phyloP scores from a whole-genome alignment of 2,329 filamentous ascomycete species.

The Diplodia corticola region DNA sequence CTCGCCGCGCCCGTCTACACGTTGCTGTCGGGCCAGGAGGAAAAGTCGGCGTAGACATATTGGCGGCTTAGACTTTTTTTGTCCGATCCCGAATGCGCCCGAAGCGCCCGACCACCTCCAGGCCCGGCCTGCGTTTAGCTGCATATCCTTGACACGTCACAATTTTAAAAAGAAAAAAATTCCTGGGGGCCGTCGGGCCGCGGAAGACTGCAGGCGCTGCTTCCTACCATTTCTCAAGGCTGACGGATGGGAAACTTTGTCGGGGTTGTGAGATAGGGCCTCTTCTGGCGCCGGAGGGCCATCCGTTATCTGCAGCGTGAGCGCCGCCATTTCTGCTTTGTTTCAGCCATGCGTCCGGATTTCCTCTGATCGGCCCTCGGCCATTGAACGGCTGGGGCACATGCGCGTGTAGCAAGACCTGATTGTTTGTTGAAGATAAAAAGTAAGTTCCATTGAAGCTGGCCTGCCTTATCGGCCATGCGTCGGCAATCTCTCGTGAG shows the following conservation, averaged over 20 bases:
- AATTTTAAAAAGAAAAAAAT: constrained; percentile 1
- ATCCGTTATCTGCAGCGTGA: constrained; percentile 6
- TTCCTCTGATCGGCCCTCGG: neutral
- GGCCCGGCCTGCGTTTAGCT: constrained; percentile 18
- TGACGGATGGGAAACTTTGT: constrained; percentile 22
- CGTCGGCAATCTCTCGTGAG: neutral
- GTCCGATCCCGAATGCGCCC: constrained; percentile 21
- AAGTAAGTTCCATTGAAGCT: neutral
- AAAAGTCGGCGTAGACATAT: constrained; percentile 28
- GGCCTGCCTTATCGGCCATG: constrained; percentile 1
- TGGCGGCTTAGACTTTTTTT: constrained; percentile 4
- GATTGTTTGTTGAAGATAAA: neutral
- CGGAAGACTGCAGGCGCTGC: constrained; percentile 3
- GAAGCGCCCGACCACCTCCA: constrained; percentile 18
- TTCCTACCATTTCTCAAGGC: constrained; percentile 14
- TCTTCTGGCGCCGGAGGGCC: constrained; percentile 14
- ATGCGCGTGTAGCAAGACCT: neutral
- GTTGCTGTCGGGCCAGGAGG: constrained; percentile 67
- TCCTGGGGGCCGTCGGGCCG: constrained; percentile 6
- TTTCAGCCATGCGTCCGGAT: constrained; percentile 6
- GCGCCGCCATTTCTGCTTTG: neutral
- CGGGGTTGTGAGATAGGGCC: constrained; percentile 14
- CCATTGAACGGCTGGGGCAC: neutral
- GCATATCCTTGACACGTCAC: constrained; percentile 22
- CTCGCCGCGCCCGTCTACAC: constrained; percentile 82